phyloP scores from a whole-genome alignment of 805 yeast genomes.

The Alloascoidea africana region DNA sequence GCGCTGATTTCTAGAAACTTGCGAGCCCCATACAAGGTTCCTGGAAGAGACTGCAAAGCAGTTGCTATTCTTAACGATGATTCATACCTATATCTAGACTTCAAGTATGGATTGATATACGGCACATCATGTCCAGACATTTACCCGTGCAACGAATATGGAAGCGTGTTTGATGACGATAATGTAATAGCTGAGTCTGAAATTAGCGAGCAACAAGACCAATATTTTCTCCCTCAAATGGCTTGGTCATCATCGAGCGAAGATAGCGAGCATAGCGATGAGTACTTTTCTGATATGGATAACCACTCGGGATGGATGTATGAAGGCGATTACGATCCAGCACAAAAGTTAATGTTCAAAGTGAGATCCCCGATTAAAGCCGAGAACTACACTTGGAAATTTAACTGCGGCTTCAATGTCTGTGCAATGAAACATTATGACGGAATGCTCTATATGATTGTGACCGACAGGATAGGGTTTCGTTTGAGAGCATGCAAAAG shows the following conservation, averaged over 20 bases:
- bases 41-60: background rate
- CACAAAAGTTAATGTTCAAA: background rate
- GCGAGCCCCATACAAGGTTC: background rate
- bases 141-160: background rate
- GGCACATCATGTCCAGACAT: background rate
- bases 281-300: background rate
- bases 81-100: background rate
- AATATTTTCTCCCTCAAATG: background rate
- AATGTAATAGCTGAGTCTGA: background rate
- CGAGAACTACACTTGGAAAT: background rate
- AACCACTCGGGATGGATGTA: background rate
- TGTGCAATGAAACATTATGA: background rate
- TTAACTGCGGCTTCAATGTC: background rate
- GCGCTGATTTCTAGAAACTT: background rate
- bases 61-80: background rate
- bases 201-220: background rate
- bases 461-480: background rate
- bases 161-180: background rate
- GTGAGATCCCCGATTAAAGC: background rate
- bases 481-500: slow-evolving; percentile 1
- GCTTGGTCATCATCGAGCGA: background rate
- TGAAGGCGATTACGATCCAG: background rate
- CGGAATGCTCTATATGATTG: background rate
- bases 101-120: background rate
- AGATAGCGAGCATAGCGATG: background rate